phyloP scores from a whole-genome alignment of 176 grass and related monocot species.

The Oryza coarctata region DNA sequence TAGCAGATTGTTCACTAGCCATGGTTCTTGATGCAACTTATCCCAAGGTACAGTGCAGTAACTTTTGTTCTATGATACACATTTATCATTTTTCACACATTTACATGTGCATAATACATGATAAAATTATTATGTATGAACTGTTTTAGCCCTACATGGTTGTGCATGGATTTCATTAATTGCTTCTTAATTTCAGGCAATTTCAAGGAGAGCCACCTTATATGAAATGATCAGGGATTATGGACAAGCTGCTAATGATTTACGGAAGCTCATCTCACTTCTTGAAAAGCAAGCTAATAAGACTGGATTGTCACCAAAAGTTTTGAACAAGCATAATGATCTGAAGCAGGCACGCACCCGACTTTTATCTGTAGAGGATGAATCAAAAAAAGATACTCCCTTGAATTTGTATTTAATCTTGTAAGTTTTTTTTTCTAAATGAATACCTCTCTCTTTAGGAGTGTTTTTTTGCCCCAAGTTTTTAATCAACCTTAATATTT shows the following conservation, averaged over 20 bases:
- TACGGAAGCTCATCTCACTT: constrained; percentile 61
- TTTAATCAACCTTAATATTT: not conserved
- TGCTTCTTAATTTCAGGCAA: constrained; percentile 62
- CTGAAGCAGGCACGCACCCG: constrained; percentile 55
- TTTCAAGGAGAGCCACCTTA: constrained; percentile 95
- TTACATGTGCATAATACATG: constrained; percentile 6
- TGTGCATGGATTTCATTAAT: constrained; percentile 30
- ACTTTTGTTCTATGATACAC: constrained; percentile 15
- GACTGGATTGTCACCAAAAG: constrained; percentile 47
- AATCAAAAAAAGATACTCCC: constrained; percentile 60
- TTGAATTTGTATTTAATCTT: constrained; percentile 93
- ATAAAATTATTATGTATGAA: not conserved
- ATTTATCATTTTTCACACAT: constrained; percentile 21
- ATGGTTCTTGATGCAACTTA: constrained; percentile 93
- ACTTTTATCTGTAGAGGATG: constrained; percentile 69
- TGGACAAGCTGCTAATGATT: constrained; percentile 79
- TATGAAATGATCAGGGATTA: constrained; percentile 93
- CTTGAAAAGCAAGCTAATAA: constrained; percentile 61
- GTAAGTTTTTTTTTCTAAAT: constrained; percentile 68
- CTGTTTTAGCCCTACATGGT: constrained; percentile 8
- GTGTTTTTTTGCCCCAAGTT: constrained; percentile 4
- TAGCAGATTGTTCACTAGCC: constrained; percentile 94
- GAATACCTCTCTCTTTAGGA: constrained; percentile 2
- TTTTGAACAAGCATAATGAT: constrained; percentile 55
- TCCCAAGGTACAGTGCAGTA: constrained; percentile 60